phyloP scores from a whole-genome alignment of 148 eudicot genomes.

The Tetragonia tetragonoides region DNA sequence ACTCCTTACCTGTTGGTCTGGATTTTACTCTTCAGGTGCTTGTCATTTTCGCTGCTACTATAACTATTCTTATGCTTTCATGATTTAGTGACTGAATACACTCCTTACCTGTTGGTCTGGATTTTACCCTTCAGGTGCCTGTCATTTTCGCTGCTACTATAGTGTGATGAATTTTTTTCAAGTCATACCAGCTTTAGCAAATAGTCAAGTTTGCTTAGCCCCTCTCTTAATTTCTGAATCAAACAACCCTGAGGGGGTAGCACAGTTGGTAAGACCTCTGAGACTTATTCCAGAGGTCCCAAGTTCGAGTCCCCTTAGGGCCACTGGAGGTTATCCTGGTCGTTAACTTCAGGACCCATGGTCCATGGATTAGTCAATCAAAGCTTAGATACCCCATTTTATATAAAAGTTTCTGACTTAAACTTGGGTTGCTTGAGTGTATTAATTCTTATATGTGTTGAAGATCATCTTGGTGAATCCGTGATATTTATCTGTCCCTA shows the following conservation, averaged over 20 bases:
- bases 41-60: conserved; percentile 4
- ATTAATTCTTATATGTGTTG: background rate
- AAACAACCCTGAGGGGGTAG: background rate
- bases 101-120: background rate
- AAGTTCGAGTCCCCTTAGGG: too few relatives aligned
- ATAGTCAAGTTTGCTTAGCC: background rate
- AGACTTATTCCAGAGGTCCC: too few relatives aligned
- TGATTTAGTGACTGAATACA: background rate
- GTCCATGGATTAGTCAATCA: too few relatives aligned
- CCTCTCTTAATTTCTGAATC: background rate
- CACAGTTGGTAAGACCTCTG: too few relatives aligned
- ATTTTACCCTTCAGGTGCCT: conserved; percentile 2
- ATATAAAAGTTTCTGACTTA: too few relatives aligned
- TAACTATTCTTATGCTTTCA: background rate
- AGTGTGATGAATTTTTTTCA: background rate
- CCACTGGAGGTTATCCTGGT: too few relatives aligned
- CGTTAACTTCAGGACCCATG: too few relatives aligned
- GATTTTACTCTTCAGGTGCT: background rate
- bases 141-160: background rate
- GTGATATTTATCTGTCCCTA: background rate
- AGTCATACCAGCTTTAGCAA: background rate
- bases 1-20: background rate
- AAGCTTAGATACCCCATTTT: too few relatives aligned
- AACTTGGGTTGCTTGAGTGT: background rate
- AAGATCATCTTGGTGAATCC: background rate